These are phyloP conservation scores for Solanum pennellii DNA, from an alignment of 257 asterid species.

Conservation along the genomic window DNA sequence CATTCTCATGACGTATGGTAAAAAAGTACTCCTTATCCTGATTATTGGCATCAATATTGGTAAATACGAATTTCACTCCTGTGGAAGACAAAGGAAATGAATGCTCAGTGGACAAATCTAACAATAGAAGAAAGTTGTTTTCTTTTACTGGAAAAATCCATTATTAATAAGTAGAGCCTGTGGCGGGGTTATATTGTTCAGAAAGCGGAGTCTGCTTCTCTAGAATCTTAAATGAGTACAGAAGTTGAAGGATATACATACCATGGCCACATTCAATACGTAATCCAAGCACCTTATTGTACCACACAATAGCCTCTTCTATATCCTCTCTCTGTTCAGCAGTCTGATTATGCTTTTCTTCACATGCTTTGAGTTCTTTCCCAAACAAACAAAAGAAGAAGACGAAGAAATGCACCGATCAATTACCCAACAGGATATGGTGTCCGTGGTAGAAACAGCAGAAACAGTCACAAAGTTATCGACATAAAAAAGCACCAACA, in stretches of 20 bases:
- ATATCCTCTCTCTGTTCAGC: conserved; percentile 42
- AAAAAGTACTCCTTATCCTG: conserved; percentile 65
- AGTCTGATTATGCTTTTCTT: conserved; percentile 39
- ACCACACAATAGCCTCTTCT: conserved; percentile 89
- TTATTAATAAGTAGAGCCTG: not conserved
- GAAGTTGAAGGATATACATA: conserved; percentile 12
- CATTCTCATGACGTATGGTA: conserved; percentile 60
- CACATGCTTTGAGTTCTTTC: conserved; percentile 41
- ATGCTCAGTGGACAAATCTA: not conserved
- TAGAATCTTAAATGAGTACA: not conserved
- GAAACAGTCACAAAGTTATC: not conserved
- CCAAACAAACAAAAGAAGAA: conserved; percentile 1
- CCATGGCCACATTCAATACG: conserved; percentile 84
- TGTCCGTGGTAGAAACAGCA: not conserved
- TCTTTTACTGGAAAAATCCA: not conserved
- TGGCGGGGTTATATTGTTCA: not conserved
- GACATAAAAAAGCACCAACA: not conserved
- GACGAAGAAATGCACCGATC: conserved; percentile 1
- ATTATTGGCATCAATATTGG: conserved; percentile 46
- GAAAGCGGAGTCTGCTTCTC: not conserved
- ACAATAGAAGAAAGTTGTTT: not conserved
- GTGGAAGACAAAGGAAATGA: not conserved
- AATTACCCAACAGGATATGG: not conserved
- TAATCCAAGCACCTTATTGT: conserved; percentile 75
- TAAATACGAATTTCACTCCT: conserved; percentile 87